Evolutionary conservation across 768 basidiomycete species (phyloP).

Genomic region (Mycena rebaudengoi): DNA sequence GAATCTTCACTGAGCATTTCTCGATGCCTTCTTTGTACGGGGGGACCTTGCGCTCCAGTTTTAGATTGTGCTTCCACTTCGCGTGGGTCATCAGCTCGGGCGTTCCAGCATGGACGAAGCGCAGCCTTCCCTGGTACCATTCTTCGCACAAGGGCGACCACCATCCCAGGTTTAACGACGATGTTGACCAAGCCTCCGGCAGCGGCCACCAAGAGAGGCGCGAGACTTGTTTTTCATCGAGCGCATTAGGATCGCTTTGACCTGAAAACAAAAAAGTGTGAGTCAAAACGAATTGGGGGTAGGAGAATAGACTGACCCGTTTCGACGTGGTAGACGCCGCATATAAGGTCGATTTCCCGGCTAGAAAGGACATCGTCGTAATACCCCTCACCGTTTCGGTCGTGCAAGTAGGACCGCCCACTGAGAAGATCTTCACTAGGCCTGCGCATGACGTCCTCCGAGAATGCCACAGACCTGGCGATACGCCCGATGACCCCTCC

Average conservation of each 20-base stretch:
- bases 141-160: slow-evolving; percentile 31
- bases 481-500: slow-evolving; percentile 37
- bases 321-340: slow-evolving; percentile 31
- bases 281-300: too few relatives aligned
- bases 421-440: slow-evolving; percentile 22
- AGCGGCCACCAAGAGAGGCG: slow-evolving; percentile 30
- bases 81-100: background rate
- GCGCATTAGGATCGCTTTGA: background rate
- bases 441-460: slow-evolving; percentile 23
- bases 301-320: slow-evolving; percentile 30
- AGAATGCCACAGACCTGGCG: slow-evolving; percentile 18
- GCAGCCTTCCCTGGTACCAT: slow-evolving; percentile 28
- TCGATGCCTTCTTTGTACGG: background rate
- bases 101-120: slow-evolving; percentile 4
- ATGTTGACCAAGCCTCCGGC: slow-evolving; percentile 16
- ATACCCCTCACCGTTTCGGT: too few relatives aligned
- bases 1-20: background rate
- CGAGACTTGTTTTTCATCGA: slow-evolving; percentile 14
- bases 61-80: background rate
- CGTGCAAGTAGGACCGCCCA: slow-evolving; percentile 1
- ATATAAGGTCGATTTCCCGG: slow-evolving; percentile 30
- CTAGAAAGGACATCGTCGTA: slow-evolving; percentile 33
- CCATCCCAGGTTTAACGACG: slow-evolving; percentile 23
- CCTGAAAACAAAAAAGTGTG: background rate
- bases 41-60: background rate